Evolutionary conservation across 2,329 filamentous ascomycete species (phyloP).

Genomic region (Albifimbria verrucaria): DNA sequence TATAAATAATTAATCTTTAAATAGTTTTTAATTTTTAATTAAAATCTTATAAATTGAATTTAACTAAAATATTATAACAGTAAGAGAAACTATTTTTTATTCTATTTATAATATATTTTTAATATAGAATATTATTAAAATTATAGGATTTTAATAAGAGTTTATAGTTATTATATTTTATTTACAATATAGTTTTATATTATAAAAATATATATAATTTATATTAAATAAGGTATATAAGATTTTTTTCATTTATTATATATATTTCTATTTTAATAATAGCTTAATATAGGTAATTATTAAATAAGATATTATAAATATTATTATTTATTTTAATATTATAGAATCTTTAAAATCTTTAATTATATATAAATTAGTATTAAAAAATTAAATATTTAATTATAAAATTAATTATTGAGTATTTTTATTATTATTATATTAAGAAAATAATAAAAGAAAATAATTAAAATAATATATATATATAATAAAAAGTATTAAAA

Average conservation of each 20-base stretch:
- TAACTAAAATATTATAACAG: background rate
- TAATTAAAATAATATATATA: no score
- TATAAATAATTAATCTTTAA: background rate
- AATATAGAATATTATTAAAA: background rate
- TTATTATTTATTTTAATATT: background rate
- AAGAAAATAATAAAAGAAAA: no score
- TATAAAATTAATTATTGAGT: background rate
- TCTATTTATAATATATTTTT: background rate
- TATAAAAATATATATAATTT: background rate
- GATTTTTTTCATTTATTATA: background rate
- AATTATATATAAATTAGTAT: no score
- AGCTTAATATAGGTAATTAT: background rate
- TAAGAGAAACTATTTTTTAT: background rate
- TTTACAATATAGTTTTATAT: background rate
- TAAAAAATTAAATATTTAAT: background rate
- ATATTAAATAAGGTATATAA: background rate
- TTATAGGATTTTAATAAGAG: background rate
- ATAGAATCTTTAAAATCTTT: no score
- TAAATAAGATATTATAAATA: background rate
- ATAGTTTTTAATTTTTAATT: background rate
- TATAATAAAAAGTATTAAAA: no score
- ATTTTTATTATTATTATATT: no score
- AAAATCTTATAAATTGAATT: background rate
- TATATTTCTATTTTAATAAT: background rate
- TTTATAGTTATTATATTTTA: background rate